phyloP scores from a whole-genome alignment of 1,284 basidiomycete species.

The Tremellales sp. region DNA sequence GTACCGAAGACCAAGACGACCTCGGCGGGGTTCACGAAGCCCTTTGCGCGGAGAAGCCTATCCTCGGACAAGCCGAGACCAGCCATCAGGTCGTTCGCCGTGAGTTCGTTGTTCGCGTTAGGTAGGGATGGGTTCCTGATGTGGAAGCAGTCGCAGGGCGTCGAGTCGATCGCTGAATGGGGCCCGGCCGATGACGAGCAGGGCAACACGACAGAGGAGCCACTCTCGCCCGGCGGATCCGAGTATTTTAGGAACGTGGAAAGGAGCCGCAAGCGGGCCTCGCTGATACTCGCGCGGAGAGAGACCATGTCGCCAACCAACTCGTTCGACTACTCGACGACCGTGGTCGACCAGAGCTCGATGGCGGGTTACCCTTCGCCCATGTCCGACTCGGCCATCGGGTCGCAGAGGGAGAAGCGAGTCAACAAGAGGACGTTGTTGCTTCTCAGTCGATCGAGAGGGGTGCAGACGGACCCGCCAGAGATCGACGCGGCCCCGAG shows the following conservation, averaged over 20 bases:
- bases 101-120: conserved; percentile 9
- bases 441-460: conserved; percentile 61
- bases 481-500: conserved; percentile 1
- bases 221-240: conserved; percentile 24
- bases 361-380: conserved; percentile 17
- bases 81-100: conserved; percentile 24
- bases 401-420: conserved; percentile 9
- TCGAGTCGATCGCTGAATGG: conserved; percentile 39
- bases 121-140: not conserved
- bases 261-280: conserved; percentile 36
- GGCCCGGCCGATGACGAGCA: conserved; percentile 14
- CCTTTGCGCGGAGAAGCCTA: conserved; percentile 20
- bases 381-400: conserved; percentile 23
- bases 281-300: conserved; percentile 26
- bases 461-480: conserved; percentile 66
- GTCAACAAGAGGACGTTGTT: conserved; percentile 52
- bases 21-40: conserved; percentile 9
- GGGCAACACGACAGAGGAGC: conserved; percentile 17
- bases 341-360: conserved; percentile 24
- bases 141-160: conserved; percentile 20
- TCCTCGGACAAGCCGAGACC: conserved; percentile 18
- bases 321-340: conserved; percentile 21
- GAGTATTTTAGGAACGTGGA: conserved; percentile 32
- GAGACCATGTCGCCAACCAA: conserved; percentile 26
- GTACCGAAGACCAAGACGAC: conserved; percentile 31